Base-by-base conservation (phyloP, 352 stramenopile genomes). In the Pythium pectinolyticum region DNA sequence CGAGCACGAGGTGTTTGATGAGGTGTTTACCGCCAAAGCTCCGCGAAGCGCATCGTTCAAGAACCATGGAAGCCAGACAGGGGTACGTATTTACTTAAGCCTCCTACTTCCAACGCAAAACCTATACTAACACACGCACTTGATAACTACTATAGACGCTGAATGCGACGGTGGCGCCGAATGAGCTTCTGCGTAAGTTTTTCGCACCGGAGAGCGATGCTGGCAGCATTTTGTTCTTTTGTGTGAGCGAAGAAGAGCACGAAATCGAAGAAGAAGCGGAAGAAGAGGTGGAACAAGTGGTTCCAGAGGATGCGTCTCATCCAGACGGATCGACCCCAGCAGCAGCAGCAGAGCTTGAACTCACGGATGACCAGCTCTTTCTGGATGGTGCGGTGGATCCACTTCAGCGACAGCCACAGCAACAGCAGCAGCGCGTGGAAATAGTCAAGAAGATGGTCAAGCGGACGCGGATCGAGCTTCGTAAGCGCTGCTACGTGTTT, bases 231-330 rank as follows among this genome's bases (percentile, higher is more conserved):
- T 60, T 92, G 7, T 95, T 95, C 66, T 94, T 94, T 60, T 90
- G 74, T 47, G 74, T 77, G 30, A 73, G 67, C 4, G 79, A 92
- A 47, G 74, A 90, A 56, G 75, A 89, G 32, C 76, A 83, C 30
- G 79, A 89, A 50, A 51, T 93, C 0, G 78, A 93, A 84, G 86
- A 92, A 48, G 84, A 93, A 22, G 73, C 92, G 19, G 84, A 93
- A 52, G 82, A 95, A 70, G 80, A 92, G 48, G 80, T 95, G 10
- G 82, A 95, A 8, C 65, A 70, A 51, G 65, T 88, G 27, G 62
- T 74, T 1, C 49, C 55, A 46, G 70, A 79, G 69, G 74, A 73
- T 3, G 49, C 30, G 56, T 66, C n/a, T 59, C 34, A 57, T 15
- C 31, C 43, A 3, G 58, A 57, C 32, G 35, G 15, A 48, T 57